These are phyloP conservation scores for Conringia planisiliqua DNA, from an alignment of 345 rosid species.

Conservation along the genomic window DNA sequence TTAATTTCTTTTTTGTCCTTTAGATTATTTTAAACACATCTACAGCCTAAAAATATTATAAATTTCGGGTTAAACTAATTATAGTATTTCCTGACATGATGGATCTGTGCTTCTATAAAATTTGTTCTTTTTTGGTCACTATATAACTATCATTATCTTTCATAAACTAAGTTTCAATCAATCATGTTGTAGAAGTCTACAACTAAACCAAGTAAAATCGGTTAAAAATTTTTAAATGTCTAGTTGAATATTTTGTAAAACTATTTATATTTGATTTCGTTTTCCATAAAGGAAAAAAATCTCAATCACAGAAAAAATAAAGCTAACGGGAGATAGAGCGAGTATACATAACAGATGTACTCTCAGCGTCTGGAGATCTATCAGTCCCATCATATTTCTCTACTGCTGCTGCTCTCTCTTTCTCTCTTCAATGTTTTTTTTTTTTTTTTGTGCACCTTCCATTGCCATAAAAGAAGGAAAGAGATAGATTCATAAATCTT, in stretches of 20 bases:
- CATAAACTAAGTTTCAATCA: too few relatives aligned
- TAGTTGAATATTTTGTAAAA: too few relatives aligned
- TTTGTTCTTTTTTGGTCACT: too few relatives aligned
- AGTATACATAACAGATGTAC: neutral
- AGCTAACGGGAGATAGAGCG: slow-evolving; percentile 5
- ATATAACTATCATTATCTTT: too few relatives aligned
- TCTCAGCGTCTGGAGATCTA: slow-evolving; percentile 1
- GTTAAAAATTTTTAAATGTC: too few relatives aligned
- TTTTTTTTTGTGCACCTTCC: neutral
- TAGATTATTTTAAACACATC: neutral
- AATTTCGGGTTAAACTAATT: neutral
- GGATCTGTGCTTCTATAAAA: too few relatives aligned
- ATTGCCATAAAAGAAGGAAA: neutral
- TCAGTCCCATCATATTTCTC: neutral
- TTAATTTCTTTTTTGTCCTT: neutral
- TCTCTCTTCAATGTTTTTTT: neutral
- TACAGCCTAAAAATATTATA: neutral
- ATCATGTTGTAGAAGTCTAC: too few relatives aligned
- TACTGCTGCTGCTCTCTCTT: neutral
- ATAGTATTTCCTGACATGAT: too few relatives aligned
- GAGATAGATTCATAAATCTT: neutral
- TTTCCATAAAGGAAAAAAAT: too few relatives aligned
- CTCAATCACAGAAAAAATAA: neutral
- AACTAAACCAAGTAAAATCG: too few relatives aligned
- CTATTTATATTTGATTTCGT: too few relatives aligned